These are phyloP conservation scores for Aspergillus calidoustus DNA, from an alignment of 2,329 filamentous ascomycete genomes.

Conservation along the genomic window DNA sequence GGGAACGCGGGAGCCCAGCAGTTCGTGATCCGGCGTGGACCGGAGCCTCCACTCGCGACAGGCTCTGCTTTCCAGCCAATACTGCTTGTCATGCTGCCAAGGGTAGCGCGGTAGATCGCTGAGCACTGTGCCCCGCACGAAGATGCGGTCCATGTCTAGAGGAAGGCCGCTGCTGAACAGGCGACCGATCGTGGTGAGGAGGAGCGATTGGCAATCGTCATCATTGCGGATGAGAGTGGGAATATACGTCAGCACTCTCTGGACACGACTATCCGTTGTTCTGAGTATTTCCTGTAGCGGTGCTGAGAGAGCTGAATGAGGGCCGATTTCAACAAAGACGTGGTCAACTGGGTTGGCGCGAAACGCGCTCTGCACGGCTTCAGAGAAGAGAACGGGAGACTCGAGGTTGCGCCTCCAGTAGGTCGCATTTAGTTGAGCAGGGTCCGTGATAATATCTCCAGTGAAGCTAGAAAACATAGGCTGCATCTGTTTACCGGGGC, in stretches of 20 bases:
- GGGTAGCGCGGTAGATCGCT: slow-evolving; percentile 27
- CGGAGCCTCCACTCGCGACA: slow-evolving; percentile 27
- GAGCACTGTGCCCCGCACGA: slow-evolving; percentile 11
- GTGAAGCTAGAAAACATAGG: slow-evolving; percentile 16
- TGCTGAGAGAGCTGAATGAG: slow-evolving; percentile 41
- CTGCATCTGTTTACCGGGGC: neutral
- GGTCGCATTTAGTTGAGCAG: neutral
- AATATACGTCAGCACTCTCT: neutral
- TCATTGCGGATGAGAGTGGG: slow-evolving; percentile 2
- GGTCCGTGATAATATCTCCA: neutral
- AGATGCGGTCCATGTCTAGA: slow-evolving; percentile 4
- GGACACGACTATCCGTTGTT: neutral
- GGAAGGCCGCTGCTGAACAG: slow-evolving; percentile 2
- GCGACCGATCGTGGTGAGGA: neutral
- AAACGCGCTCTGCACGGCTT: slow-evolving; percentile 15
- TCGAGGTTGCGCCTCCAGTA: slow-evolving; percentile 26
- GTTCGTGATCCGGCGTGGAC: slow-evolving; percentile 31
- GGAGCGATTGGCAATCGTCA: slow-evolving; percentile 12
- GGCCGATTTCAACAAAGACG: slow-evolving; percentile 35
- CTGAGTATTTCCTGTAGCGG: slow-evolving; percentile 30
- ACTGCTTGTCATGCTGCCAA: slow-evolving; percentile 24
- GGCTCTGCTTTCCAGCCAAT: slow-evolving; percentile 27
- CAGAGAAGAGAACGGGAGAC: slow-evolving; percentile 26
- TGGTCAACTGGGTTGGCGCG: slow-evolving; percentile 16
- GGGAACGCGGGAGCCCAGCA: slow-evolving; percentile 31